Evolutionary conservation across 345 rosid genomes (phyloP).

Genomic region (Eucalyptus marginata): DNA sequence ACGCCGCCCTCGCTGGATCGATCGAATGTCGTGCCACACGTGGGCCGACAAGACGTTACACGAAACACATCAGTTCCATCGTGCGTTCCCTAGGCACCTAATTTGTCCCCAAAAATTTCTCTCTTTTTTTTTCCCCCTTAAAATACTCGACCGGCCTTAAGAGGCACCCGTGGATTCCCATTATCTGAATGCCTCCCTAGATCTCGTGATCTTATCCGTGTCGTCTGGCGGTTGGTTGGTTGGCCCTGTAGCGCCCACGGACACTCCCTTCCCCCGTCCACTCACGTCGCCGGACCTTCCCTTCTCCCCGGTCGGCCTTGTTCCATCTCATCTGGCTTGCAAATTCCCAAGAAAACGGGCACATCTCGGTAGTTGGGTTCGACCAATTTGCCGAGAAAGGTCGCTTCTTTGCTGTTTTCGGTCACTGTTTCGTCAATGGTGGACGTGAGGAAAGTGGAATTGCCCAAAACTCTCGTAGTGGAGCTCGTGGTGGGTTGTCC

Average conservation of each 20-base stretch:
- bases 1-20: background rate
- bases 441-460: background rate
- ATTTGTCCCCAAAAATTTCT: background rate
- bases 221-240: background rate
- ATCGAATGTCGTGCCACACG: background rate
- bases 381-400: background rate
- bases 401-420: background rate
- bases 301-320: background rate
- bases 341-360: background rate
- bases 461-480: constrained; percentile 26
- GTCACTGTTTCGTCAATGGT: constrained; percentile 8
- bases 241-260: background rate
- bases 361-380: background rate
- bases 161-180: background rate
- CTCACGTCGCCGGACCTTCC: background rate
- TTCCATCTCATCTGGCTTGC: background rate
- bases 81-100: background rate
- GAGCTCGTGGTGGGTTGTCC: background rate
- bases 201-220: background rate
- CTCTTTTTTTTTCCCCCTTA: background rate
- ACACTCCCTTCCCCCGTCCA: background rate
- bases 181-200: background rate
- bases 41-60: background rate
- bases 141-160: background rate
- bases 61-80: background rate